Evolutionary conservation across 129 eudicot genomes (phyloP).

Genomic region (Arctium lappa): DNA sequence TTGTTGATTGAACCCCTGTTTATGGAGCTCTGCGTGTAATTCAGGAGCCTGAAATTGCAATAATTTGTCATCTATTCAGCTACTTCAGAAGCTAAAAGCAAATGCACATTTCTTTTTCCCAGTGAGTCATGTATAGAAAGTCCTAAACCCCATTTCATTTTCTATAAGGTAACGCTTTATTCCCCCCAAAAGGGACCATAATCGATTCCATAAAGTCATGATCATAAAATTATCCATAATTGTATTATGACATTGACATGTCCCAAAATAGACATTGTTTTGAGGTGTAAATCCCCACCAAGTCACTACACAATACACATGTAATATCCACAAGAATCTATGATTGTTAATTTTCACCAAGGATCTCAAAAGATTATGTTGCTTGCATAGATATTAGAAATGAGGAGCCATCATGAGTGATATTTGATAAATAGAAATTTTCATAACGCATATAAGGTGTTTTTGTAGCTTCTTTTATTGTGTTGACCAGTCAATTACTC

Average conservation of each 20-base stretch:
- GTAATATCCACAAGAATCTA: too few species aligned
- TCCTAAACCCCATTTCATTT: background rate
- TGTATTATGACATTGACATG: background rate
- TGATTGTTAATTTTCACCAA: too few species aligned
- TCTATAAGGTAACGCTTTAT: background rate
- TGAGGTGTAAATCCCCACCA: too few species aligned
- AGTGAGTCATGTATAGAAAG: background rate
- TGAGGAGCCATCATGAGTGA: background rate
- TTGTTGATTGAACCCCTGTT: constrained; percentile 54
- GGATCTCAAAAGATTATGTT: too few species aligned
- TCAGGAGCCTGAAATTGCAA: constrained; percentile 70
- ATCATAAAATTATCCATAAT: background rate
- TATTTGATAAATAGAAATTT: background rate
- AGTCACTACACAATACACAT: too few species aligned
- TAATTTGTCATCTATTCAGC: constrained; percentile 8
- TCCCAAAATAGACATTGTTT: background rate
- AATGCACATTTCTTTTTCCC: background rate
- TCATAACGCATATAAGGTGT: background rate
- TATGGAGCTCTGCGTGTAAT: constrained; percentile 77
- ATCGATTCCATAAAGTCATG: background rate
- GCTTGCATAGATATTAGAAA: too few species aligned
- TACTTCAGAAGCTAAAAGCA: constrained; percentile 4
- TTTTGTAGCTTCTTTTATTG: background rate
- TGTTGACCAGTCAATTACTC: background rate
- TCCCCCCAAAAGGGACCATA: background rate